Conservation (phyloP, 2,329 filamentous ascomycete species). For the Pyrenophora graminea region DNA sequence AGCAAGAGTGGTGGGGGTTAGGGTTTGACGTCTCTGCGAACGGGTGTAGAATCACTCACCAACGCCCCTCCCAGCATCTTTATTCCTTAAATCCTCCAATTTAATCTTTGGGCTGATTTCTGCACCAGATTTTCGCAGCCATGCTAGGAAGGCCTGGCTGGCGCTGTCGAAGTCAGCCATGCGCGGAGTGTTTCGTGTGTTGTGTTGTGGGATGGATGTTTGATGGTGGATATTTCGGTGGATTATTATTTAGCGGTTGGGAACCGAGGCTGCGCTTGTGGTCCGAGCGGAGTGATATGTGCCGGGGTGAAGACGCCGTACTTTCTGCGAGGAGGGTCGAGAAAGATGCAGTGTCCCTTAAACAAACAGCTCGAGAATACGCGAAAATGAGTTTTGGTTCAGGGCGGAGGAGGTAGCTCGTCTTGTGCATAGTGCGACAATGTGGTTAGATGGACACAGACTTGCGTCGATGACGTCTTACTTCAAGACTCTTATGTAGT, state of each 20-base stretch:
- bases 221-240: conserved; percentile 21
- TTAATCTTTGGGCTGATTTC: conserved; percentile 62
- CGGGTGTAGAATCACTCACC: conserved; percentile 52
- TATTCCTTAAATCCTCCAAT: conserved; percentile 61
- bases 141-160: conserved; percentile 60
- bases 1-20: background rate
- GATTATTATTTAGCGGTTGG: conserved; percentile 23
- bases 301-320: conserved; percentile 5
- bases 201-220: conserved; percentile 19
- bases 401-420: too few species aligned
- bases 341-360: background rate
- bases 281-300: conserved; percentile 10
- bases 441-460: too few species aligned
- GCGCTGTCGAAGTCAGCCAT: conserved; percentile 48
- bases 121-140: conserved; percentile 60
- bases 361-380: too few species aligned
- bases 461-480: too few species aligned
- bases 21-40: too few species aligned
- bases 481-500: too few species aligned
- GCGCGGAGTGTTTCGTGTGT: conserved; percentile 11
- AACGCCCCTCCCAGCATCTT: conserved; percentile 64
- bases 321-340: background rate
- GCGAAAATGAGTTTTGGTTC: too few species aligned
- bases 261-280: conserved; percentile 31
- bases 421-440: too few species aligned